Conservation (phyloP, 2,329 filamentous ascomycete genomes). For the Fusarium virguliforme region DNA sequence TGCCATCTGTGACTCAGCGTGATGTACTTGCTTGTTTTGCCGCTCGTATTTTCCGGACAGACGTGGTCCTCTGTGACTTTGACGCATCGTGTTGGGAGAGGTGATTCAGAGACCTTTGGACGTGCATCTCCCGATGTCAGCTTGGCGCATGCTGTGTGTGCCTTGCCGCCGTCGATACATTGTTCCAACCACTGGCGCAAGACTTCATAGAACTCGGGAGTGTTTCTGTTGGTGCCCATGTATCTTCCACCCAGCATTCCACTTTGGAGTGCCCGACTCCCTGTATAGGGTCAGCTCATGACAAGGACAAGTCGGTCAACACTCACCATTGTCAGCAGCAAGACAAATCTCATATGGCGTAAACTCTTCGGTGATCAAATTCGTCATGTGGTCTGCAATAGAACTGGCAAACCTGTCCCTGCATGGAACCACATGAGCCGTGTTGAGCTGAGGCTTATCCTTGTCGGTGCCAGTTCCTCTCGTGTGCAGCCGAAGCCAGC, state of each 20-base stretch:
- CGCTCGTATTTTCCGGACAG: neutral
- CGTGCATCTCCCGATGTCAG: neutral
- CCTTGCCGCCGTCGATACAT: neutral
- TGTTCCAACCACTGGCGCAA: neutral
- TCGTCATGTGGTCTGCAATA: neutral
- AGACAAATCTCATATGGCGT: neutral
- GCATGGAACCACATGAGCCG: neutral
- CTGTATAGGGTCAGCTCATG: neutral
- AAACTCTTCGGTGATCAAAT: neutral
- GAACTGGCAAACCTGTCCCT: neutral
- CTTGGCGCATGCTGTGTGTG: neutral
- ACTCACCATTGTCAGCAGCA: neutral
- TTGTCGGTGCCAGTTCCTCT: neutral
- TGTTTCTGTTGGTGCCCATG: neutral
- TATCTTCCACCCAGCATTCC: neutral
- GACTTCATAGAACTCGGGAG: neutral
- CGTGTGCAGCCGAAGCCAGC: neutral
- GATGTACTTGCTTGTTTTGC: neutral
- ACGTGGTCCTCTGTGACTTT: neutral
- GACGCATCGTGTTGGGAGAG: neutral
- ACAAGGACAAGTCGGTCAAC: neutral
- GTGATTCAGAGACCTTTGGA: neutral
- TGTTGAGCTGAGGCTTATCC: neutral
- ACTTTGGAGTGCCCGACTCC: neutral
- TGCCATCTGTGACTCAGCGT: neutral